phyloP scores from a whole-genome alignment of 208 protist genomes.

The Leishmania guyanensis region DNA sequence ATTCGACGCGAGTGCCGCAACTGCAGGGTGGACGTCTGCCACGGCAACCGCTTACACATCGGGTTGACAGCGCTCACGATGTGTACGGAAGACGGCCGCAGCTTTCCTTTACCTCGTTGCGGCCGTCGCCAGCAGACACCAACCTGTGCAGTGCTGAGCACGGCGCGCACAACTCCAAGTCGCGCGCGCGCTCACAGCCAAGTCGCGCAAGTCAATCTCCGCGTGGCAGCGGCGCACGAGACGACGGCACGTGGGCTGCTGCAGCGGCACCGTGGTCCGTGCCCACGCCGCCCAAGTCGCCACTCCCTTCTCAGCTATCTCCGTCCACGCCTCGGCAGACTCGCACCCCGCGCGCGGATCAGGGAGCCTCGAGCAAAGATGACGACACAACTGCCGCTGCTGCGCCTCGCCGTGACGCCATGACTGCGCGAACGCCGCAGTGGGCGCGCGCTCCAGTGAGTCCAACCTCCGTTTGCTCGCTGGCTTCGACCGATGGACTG shows the following conservation, averaged over 20 bases:
- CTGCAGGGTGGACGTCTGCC: constrained; percentile 18
- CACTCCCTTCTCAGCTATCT: not conserved
- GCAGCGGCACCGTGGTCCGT: not conserved
- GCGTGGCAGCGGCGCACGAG: not conserved
- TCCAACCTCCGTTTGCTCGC: not conserved
- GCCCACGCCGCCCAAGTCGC: not conserved
- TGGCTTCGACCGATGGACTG: not conserved
- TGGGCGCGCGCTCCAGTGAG: not conserved
- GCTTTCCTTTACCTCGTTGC: not conserved
- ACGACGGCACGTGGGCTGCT: not conserved
- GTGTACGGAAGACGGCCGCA: not conserved
- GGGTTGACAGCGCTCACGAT: not conserved
- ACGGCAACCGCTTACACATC: not conserved
- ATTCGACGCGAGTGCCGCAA: constrained; percentile 23
- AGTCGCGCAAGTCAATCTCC: not conserved
- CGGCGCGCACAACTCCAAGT: not conserved
- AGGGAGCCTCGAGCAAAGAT: not conserved
- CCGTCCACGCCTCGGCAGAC: not conserved
- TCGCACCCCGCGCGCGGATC: not conserved
- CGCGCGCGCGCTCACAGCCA: not conserved
- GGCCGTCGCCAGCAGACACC: not conserved
- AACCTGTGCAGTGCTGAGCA: too few species aligned
- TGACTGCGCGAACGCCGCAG: not conserved
- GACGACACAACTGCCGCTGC: not conserved
- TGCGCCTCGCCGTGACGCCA: not conserved